phyloP scores from a whole-genome alignment of 345 rosid genomes.

The Arabidopsis suecica region DNA sequence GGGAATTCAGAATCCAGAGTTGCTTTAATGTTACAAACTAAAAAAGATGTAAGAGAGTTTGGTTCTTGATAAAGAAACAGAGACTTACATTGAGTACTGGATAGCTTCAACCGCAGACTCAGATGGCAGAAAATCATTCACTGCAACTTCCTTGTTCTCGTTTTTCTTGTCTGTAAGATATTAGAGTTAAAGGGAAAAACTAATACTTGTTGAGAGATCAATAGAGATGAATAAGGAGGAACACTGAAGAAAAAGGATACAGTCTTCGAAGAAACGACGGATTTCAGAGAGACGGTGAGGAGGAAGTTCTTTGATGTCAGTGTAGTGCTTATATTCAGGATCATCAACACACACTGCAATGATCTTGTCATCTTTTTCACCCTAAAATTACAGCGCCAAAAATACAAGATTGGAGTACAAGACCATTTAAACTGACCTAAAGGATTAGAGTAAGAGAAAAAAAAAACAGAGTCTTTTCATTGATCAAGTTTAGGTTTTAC shows the following conservation, averaged over 20 bases:
- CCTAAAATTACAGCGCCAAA: conserved; percentile 47
- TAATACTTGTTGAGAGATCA: background rate
- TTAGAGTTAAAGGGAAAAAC: conserved; percentile 35
- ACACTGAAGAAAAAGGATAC: conserved; percentile 52
- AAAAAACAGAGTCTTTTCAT: background rate
- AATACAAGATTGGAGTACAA: background rate
- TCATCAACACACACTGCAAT: conserved; percentile 98
- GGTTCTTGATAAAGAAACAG: conserved; percentile 6
- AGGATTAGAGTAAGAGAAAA: background rate
- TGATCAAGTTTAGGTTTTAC: conserved; percentile 33
- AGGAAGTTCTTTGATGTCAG: conserved; percentile 85
- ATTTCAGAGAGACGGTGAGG: conserved; percentile 98
- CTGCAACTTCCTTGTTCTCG: conserved; percentile 98
- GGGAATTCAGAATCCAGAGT: background rate
- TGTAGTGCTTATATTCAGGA: conserved; percentile 90
- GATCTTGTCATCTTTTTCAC: conserved; percentile 97
- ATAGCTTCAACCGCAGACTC: conserved; percentile 69
- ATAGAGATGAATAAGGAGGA: background rate
- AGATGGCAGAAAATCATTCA: conserved; percentile 82
- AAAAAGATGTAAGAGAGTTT: background rate
- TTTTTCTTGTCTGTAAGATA: conserved; percentile 81
- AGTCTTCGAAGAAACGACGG: conserved; percentile 97
- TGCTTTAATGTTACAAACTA: background rate
- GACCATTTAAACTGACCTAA: background rate
- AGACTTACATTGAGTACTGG: conserved; percentile 85